Conservation (phyloP, 2,329 filamentous ascomycete species). For the Talaromyces sp. region DNA sequence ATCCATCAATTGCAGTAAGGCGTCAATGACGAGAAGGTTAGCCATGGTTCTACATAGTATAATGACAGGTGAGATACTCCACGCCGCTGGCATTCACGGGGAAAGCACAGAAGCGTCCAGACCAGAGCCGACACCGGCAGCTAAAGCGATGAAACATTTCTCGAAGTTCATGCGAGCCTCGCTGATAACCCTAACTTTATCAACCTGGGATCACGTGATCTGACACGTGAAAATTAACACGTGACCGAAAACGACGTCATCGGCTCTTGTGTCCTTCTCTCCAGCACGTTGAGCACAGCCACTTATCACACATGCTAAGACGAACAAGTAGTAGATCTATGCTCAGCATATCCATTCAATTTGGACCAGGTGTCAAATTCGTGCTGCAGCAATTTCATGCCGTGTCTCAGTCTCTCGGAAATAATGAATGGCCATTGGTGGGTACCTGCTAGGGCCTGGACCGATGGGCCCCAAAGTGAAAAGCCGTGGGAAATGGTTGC, state of each 20-base stretch:
- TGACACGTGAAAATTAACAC: not conserved
- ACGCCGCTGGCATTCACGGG: not conserved
- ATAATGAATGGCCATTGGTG: not conserved
- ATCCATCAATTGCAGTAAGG: not conserved
- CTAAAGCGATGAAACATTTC: not conserved
- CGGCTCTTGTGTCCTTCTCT: not conserved
- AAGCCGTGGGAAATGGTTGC: not conserved
- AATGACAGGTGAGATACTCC: not conserved
- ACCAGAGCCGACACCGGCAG: not conserved
- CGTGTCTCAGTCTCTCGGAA: not conserved
- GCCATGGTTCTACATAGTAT: not conserved
- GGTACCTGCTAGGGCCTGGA: constrained; percentile 1
- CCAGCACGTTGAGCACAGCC: not conserved
- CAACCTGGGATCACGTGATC: not conserved
- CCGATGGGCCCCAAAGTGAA: not conserved
- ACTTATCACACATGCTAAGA: not conserved
- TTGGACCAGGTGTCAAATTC: too few relatives aligned
- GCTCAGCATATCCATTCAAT: not conserved
- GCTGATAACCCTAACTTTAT: not conserved
- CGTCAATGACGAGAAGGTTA: not conserved
- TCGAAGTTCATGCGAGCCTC: not conserved
- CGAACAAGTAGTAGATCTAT: not conserved
- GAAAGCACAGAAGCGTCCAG: not conserved
- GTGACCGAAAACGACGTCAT: not conserved
- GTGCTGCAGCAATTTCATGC: not conserved